Base-by-base conservation (phyloP, 2,329 filamentous ascomycete genomes). In the Phialocephala subalpina region DNA sequence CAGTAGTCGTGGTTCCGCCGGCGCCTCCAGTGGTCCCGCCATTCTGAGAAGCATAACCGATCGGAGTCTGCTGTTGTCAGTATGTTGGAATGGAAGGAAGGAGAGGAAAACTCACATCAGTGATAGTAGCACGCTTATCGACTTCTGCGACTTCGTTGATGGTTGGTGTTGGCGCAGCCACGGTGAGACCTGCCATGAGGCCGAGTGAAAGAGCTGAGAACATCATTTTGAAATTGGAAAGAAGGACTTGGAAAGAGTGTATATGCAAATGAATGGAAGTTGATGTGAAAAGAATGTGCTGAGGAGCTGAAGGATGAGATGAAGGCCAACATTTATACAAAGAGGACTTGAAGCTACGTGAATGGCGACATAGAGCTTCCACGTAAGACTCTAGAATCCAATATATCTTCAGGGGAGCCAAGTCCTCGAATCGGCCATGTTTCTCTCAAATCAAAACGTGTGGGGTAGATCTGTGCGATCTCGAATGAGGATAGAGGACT, bases 1-100 rank as follows among this genome's bases (percentile, higher is more conserved):
- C 86, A 11, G 84, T 87, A 35, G 82, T 84, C 11, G 84, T 85
- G 1, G 82, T 79, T 58, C 85, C 86, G n/a, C 82, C 83, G 27
- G 80, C 77, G 60, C 86, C 86, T 49, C 65, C 62, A 8, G 59
- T 67, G 14, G 65, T 67, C 52, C 67, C 64, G 35, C 61, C 63
- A 29, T 67, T 69, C 20, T 63, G 58, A 27, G 61, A 60, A n/a
- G 67, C 66, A 33, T 60, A 67, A 33, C 66, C 62, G 18, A 36
- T 33, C 2, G 53, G 27, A 16, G 27, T 57, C 53, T 57, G 29
- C 5, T 7, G 29, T 36, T 33, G 18, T 57, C 7, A 36, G 25
- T 35, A 33, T 35, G 53, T 12, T 12, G 53, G 11, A 57, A n/a
- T n/a, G 12, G 14, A 35, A 11, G 20, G 25, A 35, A 35, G 12